Evolutionary conservation across 805 yeast species (phyloP), one percentile per base, ranked within the genome.

Genomic region (Wickerhamia fluorescens): DNA sequence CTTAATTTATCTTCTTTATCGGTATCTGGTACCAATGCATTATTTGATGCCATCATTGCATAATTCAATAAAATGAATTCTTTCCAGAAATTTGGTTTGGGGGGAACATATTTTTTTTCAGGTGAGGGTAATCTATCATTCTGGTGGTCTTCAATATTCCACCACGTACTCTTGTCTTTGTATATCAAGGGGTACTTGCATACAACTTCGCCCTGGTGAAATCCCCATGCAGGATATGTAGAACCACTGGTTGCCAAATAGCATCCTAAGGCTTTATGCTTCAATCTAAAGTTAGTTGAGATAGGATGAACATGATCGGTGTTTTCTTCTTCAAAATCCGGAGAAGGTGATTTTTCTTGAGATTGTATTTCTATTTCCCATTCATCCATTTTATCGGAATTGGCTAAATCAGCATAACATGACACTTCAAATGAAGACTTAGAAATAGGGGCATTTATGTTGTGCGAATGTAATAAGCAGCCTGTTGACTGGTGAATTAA

Each of bases 311-410:
- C 25, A 35, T 68, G 66, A 4, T 56, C 42, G 5, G 51, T 45
- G 33, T 66, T 66, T 51, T 82, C 84, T 27, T 60, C 49, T 14
- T 45, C 51, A 36, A 61, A 63, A 24, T 68, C 68, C 6, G 53
- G 30, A 35, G 65, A 42, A 10, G 72, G 52, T 30, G 68, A 49
- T 27, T 27, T 30, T 41, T 59, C 63, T 50, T 82, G 89, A 26
- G 73, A 73, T 32, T 75, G 82, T 40, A 92, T 68, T 58, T 89
- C 95, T 24, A 89, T 64, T 21, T 80, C 61, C 98, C 98, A 92
- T 55, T 92, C 79, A 51, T 88, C 96, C 47, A 83, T 82, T 4
- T 53, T 54, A 47, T 89, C 97, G 36, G 92, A 89, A 36, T 75
- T 51, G 10, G 20, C 20, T 8, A 8, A 7, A 0, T 70, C 63